Evolutionary conservation across 768 basidiomycete genomes (phyloP).

Genomic region (Stropharia rugosoannulata): DNA sequence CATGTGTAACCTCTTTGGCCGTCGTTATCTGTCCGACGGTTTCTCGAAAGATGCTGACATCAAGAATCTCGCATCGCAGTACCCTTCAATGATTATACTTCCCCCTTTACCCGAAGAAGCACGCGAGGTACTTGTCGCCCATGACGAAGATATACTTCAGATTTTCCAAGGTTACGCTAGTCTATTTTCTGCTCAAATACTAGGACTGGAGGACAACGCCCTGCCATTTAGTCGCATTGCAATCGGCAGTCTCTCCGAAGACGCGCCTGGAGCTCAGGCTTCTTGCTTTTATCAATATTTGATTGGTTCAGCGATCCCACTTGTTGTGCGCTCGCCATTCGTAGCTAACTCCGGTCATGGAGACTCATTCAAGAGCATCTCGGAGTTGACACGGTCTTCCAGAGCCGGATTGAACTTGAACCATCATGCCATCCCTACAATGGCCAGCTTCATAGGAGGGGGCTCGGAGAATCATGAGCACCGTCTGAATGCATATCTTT

Average conservation of each 20-base stretch:
- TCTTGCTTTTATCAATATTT: slow-evolving; percentile 37
- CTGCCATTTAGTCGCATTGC: slow-evolving; percentile 48
- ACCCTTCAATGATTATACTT: slow-evolving; percentile 57
- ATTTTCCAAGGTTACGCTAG: slow-evolving; percentile 58
- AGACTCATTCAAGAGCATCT: slow-evolving; percentile 49
- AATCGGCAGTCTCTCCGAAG: slow-evolving; percentile 15
- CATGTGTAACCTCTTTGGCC: slow-evolving; percentile 65
- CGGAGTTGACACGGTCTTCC: slow-evolving; percentile 51
- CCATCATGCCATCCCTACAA: slow-evolving; percentile 59
- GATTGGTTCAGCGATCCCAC: slow-evolving; percentile 31
- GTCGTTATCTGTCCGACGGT: slow-evolving; percentile 49
- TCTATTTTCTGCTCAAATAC: slow-evolving; percentile 40
- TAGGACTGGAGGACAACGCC: slow-evolving; percentile 39
- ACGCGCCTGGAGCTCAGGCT: neutral
- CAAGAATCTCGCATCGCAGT: slow-evolving; percentile 35
- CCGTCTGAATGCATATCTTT: slow-evolving; percentile 60
- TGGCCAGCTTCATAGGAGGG: slow-evolving; percentile 29
- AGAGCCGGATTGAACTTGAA: slow-evolving; percentile 56
- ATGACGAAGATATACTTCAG: slow-evolving; percentile 47
- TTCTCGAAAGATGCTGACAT: slow-evolving; percentile 37
- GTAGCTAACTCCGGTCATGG: slow-evolving; percentile 68
- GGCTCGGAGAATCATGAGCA: slow-evolving; percentile 15
- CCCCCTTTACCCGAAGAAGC: slow-evolving; percentile 43
- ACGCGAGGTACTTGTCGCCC: slow-evolving; percentile 37
- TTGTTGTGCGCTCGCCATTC: slow-evolving; percentile 55